Evolutionary conservation across 2,329 filamentous ascomycete genomes (phyloP), one percentile per base, ranked within the genome.

Genomic region (Tolypocladium album): DNA sequence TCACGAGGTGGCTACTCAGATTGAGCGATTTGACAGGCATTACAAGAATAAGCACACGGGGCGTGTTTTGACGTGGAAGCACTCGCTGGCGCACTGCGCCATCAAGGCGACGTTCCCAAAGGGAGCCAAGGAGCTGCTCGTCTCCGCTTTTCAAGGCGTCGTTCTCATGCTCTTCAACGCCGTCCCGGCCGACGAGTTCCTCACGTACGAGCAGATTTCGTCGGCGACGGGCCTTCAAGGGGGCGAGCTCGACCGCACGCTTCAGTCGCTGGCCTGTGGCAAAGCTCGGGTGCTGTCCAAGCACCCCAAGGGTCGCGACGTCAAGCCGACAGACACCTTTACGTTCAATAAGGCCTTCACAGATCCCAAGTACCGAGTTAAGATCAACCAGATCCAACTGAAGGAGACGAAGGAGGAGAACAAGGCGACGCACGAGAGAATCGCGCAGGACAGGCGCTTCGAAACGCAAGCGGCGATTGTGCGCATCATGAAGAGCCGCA

Each of bases 301-400:
- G 75, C 84, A 88, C 63, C 94, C 94, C 42, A 92, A 90, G 73
- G 88, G 90, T 58, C 85, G 87, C 59, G 92, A 99, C 0, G 86
- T 99, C 65, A 82, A 83, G 61, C 70, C 79, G 0, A 90, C 84
- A 0, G 95, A 99, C 74, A 89, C 87, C 0, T 99, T 99, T 69
- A 85, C 84, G 0, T 87, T 96, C 69, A 97, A 97, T 76, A 74
- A 81, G 53, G 72, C 72, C 20, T 99, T 99, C 74, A 78, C 78
- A 2, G 88, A 97, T 69, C 82, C 87, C 24, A 96, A 94, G 74
- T 89, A 90, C 74, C 86, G 92, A 60, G 87, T 99, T 76, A 99
- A 99, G 79, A 97, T 99, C 79, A 99, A 97, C 76, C 93, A 97
- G 75, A 94, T 99, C 67, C 94, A 99, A 75, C 83, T 97, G 57